A percentile compares a stretch with the other conserved stretches of the same genome.
Evolutionary conservation across 257 asterid genomes (phyloP).

Genomic region (Ballota nigra): DNA sequence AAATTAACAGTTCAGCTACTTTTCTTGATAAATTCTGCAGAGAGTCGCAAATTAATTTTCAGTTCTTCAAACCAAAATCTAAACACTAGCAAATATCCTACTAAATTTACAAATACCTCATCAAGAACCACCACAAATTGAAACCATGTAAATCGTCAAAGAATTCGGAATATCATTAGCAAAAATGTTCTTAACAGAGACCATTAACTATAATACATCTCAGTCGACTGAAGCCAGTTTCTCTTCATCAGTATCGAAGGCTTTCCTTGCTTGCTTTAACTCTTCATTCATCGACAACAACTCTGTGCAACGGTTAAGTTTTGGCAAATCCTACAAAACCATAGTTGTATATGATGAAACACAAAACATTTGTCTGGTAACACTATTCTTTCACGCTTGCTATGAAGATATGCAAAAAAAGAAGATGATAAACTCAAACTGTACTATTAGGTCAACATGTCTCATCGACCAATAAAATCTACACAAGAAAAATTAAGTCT

Average conservation of each 20-base stretch:
- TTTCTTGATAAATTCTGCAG: not conserved
- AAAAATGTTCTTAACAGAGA: not conserved
- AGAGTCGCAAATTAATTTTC: not conserved
- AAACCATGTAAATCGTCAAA: not conserved
- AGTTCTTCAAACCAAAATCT: not conserved
- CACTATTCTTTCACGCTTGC: not conserved
- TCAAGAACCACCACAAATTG: not conserved
- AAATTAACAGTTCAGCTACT: not conserved
- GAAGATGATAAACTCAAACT: not conserved
- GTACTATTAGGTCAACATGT: not conserved
- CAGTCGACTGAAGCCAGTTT: conserved; percentile 64
- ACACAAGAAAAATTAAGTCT: not conserved
- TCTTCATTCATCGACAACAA: conserved; percentile 86
- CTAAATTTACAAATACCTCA: not conserved
- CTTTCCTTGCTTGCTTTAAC: conserved; percentile 86
- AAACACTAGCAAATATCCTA: not conserved
- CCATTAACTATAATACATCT: conserved; percentile 10
- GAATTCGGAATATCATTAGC: not conserved
- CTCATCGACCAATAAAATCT: too few relatives aligned
- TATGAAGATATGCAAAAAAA: not conserved
- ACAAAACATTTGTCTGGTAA: not conserved
- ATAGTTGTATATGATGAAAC: conserved; percentile 11
- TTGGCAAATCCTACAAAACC: conserved; percentile 66
- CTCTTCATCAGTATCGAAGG: conserved; percentile 83
- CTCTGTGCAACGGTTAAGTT: conserved; percentile 76